Percentiles rank a stretch among this genome's conserved stretches.
These are phyloP conservation scores for Hypoxylon sp. DNA, from an alignment of 2,329 filamentous ascomycete genomes.

Conservation along the genomic window DNA sequence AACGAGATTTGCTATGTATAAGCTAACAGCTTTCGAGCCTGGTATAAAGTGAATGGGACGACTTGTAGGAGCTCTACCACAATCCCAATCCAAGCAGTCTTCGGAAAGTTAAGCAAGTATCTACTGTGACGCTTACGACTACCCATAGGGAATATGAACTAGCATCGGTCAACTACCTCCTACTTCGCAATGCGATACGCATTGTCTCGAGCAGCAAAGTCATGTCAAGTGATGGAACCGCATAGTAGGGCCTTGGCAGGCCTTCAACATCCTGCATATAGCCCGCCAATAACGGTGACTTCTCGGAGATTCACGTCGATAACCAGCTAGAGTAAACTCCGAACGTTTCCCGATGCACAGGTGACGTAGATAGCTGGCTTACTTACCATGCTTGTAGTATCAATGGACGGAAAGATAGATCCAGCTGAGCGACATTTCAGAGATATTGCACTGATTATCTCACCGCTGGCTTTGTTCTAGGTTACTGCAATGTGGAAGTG, in stretches of 20 bases:
- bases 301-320: conserved; percentile 37
- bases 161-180: conserved; percentile 11
- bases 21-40: background rate
- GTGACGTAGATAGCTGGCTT: background rate
- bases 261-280: conserved; percentile 12
- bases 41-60: no score
- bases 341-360: conserved; percentile 32
- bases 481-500: background rate
- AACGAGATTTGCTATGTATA: background rate
- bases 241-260: conserved; percentile 32
- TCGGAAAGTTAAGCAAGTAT: background rate
- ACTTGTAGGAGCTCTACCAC: no score
- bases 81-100: background rate
- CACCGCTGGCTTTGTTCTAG: background rate
- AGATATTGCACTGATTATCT: background rate
- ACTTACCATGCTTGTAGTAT: conserved; percentile 1
- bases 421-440: background rate
- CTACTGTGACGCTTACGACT: background rate
- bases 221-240: conserved; percentile 8
- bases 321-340: conserved; percentile 22
- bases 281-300: conserved; percentile 39
- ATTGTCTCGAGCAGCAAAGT: background rate
- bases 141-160: background rate
- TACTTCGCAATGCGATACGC: conserved; percentile 28
- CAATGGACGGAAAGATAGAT: background rate